Evolutionary conservation across 768 basidiomycete species (phyloP).

Genomic region (Peribolospora baueri): DNA sequence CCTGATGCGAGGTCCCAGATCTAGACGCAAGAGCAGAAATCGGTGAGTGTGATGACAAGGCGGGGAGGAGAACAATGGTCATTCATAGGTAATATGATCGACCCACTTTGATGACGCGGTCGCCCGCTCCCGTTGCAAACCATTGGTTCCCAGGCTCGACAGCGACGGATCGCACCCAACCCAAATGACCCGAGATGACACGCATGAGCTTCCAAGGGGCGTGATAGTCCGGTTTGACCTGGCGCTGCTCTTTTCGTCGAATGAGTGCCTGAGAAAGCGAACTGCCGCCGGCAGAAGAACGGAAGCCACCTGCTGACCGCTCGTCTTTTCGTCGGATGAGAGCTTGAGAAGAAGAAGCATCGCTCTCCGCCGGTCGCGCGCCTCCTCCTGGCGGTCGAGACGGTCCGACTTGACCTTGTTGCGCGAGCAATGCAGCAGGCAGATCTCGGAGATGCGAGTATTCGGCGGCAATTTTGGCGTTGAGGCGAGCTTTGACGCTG

Average conservation of each 20-base stretch:
- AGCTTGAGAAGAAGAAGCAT: neutral
- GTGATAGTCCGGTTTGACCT: slow-evolving; percentile 86
- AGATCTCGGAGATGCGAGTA: slow-evolving; percentile 67
- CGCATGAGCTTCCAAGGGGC: slow-evolving; percentile 86
- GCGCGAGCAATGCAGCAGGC: slow-evolving; percentile 51
- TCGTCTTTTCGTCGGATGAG: neutral
- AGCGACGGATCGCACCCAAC: slow-evolving; percentile 88
- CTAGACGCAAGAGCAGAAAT: slow-evolving; percentile 6
- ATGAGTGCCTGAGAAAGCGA: slow-evolving; percentile 64
- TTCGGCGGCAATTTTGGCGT: slow-evolving; percentile 72
- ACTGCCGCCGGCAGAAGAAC: neutral
- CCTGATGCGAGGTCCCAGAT: slow-evolving; percentile 96
- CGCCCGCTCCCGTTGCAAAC: slow-evolving; percentile 96
- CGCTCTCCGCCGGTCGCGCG: slow-evolving; percentile 15
- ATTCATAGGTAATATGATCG: neutral
- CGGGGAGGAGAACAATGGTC: neutral
- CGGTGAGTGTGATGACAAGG: no score
- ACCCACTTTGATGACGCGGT: slow-evolving; percentile 63
- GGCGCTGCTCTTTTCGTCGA: slow-evolving; percentile 76
- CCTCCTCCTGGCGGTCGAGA: slow-evolving; percentile 36
- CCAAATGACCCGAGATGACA: slow-evolving; percentile 91
- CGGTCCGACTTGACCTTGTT: slow-evolving; percentile 49
- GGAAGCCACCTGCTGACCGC: neutral
- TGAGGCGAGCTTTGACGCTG: slow-evolving; percentile 25
- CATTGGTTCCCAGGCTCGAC: slow-evolving; percentile 96